A percentile compares a stretch with the other conserved stretches of the same genome.
These are phyloP conservation scores for Fusarium coicis DNA, from an alignment of 2,329 filamentous ascomycete genomes.

Conservation along the genomic window DNA sequence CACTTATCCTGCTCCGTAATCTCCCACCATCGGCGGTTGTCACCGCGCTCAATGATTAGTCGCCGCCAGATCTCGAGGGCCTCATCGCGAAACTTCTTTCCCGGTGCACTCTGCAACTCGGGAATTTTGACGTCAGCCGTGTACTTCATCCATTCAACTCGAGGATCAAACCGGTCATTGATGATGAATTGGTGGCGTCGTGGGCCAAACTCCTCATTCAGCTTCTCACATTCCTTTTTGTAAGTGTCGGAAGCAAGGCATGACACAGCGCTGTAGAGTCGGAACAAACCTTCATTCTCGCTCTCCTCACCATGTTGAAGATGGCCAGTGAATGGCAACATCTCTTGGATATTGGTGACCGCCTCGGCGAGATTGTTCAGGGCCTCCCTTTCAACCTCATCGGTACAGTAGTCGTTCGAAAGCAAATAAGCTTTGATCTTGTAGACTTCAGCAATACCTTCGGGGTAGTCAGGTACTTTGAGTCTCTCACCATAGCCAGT, in stretches of 20 bases:
- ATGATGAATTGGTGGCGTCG: constrained; percentile 13
- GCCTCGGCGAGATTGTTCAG: background rate
- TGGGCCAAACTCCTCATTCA: background rate
- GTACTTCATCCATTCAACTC: constrained; percentile 8
- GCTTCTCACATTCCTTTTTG: background rate
- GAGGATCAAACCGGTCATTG: constrained; percentile 8
- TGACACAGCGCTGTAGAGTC: background rate
- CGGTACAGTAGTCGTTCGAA: background rate
- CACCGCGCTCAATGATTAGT: background rate
- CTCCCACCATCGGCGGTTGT: background rate
- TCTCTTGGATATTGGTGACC: background rate
- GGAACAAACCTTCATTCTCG: background rate
- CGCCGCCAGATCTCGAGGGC: background rate
- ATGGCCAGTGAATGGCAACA: background rate
- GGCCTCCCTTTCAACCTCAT: background rate
- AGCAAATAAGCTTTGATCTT: background rate
- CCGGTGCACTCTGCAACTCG: background rate
- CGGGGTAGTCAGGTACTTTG: background rate
- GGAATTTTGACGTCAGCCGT: background rate
- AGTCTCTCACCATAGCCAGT: background rate
- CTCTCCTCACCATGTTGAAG: fast-evolving
- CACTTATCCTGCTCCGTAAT: background rate
- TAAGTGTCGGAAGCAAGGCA: background rate
- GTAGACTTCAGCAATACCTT: background rate
- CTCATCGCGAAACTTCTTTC: background rate